Evolutionary conservation across 75 land plant genomes (phyloP).

Genomic region (Azolla pinnata): DNA sequence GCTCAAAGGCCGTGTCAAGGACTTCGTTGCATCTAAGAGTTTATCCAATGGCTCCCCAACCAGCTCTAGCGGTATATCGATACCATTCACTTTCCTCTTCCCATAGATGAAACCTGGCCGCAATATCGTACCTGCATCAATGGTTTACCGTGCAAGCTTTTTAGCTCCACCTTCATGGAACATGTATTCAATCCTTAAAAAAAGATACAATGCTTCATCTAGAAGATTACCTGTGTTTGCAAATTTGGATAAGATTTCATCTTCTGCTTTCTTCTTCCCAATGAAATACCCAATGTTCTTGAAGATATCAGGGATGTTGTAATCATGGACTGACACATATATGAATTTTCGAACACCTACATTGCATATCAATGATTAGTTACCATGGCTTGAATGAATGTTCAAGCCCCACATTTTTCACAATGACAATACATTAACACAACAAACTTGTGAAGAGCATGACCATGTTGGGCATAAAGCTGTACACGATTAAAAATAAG

Average conservation of each 20-base stretch:
- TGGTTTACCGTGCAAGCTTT: too few species aligned
- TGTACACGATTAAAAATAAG: too few species aligned
- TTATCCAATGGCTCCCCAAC: slow-evolving; percentile 81
- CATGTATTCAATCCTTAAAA: too few species aligned
- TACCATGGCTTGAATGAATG: too few species aligned
- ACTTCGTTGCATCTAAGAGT: slow-evolving; percentile 50
- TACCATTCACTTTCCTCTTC: slow-evolving; percentile 61
- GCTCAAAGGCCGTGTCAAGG: slow-evolving; percentile 48
- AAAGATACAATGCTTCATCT: background rate
- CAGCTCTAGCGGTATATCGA: slow-evolving; percentile 76
- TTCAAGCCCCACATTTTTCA: too few species aligned
- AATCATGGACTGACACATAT: slow-evolving; percentile 91
- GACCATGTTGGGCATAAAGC: too few species aligned
- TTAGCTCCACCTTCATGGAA: too few species aligned
- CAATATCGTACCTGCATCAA: slow-evolving; percentile 72
- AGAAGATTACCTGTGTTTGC: slow-evolving; percentile 69
- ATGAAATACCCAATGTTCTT: slow-evolving; percentile 71
- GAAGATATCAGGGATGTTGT: slow-evolving; percentile 75
- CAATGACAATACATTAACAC: too few species aligned
- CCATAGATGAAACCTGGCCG: slow-evolving; percentile 97
- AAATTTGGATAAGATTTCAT: slow-evolving; percentile 72
- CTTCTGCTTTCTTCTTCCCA: slow-evolving; percentile 88
- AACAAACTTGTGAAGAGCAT: too few species aligned
- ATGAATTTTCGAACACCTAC: slow-evolving; percentile 84
- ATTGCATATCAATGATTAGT: too few species aligned